Conservation (phyloP, 257 asterid species). For the Ophiorrhiza pumila region DNA sequence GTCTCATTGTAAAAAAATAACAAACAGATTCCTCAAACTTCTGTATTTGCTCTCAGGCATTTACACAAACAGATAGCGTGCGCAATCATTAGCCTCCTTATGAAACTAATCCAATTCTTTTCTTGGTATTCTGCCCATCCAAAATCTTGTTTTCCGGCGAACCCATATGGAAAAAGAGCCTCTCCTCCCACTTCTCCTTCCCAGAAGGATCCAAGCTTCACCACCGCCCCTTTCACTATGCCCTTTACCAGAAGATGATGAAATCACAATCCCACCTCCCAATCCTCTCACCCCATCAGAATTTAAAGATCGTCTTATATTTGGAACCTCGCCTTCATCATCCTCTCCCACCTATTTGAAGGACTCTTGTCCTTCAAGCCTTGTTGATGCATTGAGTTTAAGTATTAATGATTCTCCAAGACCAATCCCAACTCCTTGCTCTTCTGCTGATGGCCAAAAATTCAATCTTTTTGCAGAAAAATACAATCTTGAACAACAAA, state of each 20-base stretch:
- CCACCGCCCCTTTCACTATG: slow-evolving; percentile 41
- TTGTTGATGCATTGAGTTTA: slow-evolving; percentile 45
- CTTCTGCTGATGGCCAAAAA: slow-evolving; percentile 20
- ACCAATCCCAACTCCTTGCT: neutral
- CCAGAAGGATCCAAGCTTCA: slow-evolving; percentile 31
- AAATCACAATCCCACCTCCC: slow-evolving; percentile 51
- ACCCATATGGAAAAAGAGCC: slow-evolving; percentile 67
- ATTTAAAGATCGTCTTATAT: slow-evolving; percentile 64
- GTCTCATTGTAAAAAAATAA: neutral
- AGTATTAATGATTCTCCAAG: slow-evolving; percentile 31
- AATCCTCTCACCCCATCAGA: slow-evolving; percentile 59
- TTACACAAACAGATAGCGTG: neutral
- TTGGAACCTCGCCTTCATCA: slow-evolving; percentile 53
- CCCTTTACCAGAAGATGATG: slow-evolving; percentile 63
- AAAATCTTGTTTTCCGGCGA: slow-evolving; percentile 16
- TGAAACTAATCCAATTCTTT: slow-evolving; percentile 11
- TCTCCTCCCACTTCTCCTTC: slow-evolving; percentile 45
- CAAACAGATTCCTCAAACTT: neutral
- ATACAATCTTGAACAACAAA: slow-evolving; percentile 36
- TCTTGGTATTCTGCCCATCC: slow-evolving; percentile 18
- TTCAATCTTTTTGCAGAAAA: neutral
- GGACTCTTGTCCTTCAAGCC: slow-evolving; percentile 34
- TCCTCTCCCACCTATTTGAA: slow-evolving; percentile 32
- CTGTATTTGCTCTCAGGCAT: neutral
- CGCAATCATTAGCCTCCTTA: slow-evolving; percentile 1